Conservation (phyloP, 352 stramenopile species). For the Globisporangium heterothallicum region DNA sequence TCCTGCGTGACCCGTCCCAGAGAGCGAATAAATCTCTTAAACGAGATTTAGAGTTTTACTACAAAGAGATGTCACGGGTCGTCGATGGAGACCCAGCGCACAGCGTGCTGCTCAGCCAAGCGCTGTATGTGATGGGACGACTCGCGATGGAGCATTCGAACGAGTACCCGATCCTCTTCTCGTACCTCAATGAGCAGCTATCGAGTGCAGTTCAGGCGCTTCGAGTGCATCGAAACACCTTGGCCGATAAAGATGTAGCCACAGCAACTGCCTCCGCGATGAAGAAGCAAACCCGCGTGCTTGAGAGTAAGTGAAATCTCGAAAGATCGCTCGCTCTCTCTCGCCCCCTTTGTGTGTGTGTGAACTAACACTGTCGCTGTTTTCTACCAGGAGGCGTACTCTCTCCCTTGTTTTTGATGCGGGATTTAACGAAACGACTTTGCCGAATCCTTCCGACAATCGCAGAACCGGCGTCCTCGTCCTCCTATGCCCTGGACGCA, state of each 20-base stretch:
- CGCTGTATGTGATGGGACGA: conserved; percentile 38
- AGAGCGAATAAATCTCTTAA: conserved; percentile 39
- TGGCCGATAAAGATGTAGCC: background rate
- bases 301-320: conserved; percentile 29
- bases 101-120: conserved; percentile 31
- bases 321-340: too few relatives aligned
- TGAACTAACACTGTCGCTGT: too few relatives aligned
- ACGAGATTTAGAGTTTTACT: conserved; percentile 70
- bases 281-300: conserved; percentile 14
- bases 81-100: conserved; percentile 18
- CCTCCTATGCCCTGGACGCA: conserved; percentile 17
- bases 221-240: conserved; percentile 4
- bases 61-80: conserved; percentile 55
- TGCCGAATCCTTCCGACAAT: conserved; percentile 16
- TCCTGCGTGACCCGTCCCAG: background rate
- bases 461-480: conserved; percentile 6
- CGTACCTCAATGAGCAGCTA: conserved; percentile 36
- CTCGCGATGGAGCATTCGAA: conserved; percentile 39
- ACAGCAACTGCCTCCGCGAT: too few relatives aligned
- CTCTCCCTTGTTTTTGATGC: conserved; percentile 35
- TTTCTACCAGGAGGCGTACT: conserved; percentile 35
- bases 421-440: conserved; percentile 34
- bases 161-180: conserved; percentile 51
- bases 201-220: conserved; percentile 19
- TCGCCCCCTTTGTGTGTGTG: too few relatives aligned